Base-by-base conservation (phyloP, 2,329 filamentous ascomycete species). In the Nothomitra cinnamomea region DNA sequence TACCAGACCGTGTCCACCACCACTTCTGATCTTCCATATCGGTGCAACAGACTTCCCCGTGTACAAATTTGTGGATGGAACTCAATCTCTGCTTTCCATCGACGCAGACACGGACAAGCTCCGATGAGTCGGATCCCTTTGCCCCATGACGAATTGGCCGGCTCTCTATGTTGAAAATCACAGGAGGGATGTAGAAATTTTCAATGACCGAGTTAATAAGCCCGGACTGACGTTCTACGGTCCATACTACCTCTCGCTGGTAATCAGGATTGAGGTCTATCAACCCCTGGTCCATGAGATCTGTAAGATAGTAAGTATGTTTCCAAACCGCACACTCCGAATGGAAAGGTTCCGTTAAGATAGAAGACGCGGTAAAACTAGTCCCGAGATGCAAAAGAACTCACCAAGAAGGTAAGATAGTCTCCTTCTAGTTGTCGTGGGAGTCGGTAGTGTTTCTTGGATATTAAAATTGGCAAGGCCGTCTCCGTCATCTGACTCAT, bases 1-100 rank as follows among this genome's bases (percentile, higher is more conserved):
- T 17, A 2, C 52, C 15, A 17, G 21, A 24, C 12, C 19, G 2
- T 17, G 38, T 38, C 38, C 41, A 47, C 41, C 22, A 70, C 71
- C 70, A 73, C 59, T 68, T 71, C 51, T 66, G 63, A 8, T 65
- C 63, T 2, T 62, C 61, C 22, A 62, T 60, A 48, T 74, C 71
- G 21, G 65, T 61, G 52, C 70, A 70, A 2, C 68, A 67, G 42
- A 74, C 70, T 22, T 66, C 58, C 1, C 71, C 72, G 21, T 63
- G 65, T 56, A 72, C 65, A 51, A 74, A 74, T 17, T 67, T 68
- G 13, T 61, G 59, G 15, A 74, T 61, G 1, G 70, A 72, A 1
- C 70, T 69, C 3, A 74, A 60, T 13, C 72, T 67, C 57, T 74
- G 71, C 59, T 74, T 73, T 2, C 72, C 72, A 59, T 73, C 70